Percentiles rank a stretch among this genome's conserved stretches.
Evolutionary conservation across 306 rosid species (phyloP).

Genomic region (Fragaria vesca): DNA sequence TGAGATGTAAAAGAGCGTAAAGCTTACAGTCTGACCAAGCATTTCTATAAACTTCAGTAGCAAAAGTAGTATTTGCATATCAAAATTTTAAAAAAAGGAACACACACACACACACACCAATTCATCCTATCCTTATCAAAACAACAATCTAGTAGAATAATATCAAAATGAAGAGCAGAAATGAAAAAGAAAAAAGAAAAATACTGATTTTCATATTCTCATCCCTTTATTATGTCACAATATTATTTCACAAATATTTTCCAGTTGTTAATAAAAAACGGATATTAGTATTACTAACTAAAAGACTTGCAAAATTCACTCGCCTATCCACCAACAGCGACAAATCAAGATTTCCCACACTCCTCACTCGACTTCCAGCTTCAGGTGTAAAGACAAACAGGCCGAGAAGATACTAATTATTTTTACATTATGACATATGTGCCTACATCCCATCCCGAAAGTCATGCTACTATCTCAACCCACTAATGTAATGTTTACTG

Average conservation of each 20-base stretch:
- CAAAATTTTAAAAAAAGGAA: no score
- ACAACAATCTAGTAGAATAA: not conserved
- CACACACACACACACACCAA: not conserved
- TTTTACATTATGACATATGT: not conserved
- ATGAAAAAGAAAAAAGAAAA: not conserved
- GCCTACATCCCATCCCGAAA: not conserved
- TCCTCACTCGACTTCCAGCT: slow-evolving; percentile 5
- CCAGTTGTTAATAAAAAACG: not conserved
- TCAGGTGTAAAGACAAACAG: slow-evolving; percentile 10
- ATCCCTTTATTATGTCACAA: no score
- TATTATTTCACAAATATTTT: not conserved
- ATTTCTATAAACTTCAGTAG: slow-evolving; percentile 1
- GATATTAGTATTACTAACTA: not conserved
- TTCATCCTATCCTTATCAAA: not conserved
- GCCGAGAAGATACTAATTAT: slow-evolving; percentile 3
- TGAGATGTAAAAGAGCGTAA: slow-evolving; percentile 20
- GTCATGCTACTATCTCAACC: not conserved
- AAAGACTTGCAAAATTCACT: not conserved
- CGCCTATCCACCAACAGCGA: not conserved
- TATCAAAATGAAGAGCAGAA: not conserved
- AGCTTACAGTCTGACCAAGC: slow-evolving; percentile 17
- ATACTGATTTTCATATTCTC: no score
- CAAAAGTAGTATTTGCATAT: not conserved
- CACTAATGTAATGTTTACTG: not conserved
- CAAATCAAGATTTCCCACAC: not conserved